Evolutionary conservation across 2,329 filamentous ascomycete species (phyloP).

Genomic region (Geosmithia morbida): DNA sequence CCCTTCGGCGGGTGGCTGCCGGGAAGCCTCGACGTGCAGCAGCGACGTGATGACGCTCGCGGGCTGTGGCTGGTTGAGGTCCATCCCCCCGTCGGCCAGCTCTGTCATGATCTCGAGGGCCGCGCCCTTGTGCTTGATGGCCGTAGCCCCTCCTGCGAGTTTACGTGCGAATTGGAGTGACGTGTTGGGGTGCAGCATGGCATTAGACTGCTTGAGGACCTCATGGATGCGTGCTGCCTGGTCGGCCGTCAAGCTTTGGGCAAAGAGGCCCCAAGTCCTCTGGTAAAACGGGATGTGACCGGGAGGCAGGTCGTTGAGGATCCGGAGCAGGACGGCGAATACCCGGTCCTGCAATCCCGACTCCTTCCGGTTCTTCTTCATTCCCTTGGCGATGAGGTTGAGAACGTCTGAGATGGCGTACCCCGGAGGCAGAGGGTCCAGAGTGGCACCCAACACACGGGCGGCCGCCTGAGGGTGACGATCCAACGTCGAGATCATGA

Average conservation of each 20-base stretch:
- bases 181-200: conserved; percentile 25
- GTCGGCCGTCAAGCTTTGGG: conserved; percentile 12
- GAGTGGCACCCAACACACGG: conserved; percentile 20
- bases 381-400: conserved; percentile 11
- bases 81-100: conserved; percentile 20
- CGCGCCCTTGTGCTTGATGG: conserved; percentile 28
- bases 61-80: conserved; percentile 30
- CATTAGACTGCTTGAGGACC: conserved; percentile 12
- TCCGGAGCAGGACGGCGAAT: neutral
- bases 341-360: neutral
- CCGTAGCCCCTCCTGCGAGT: conserved; percentile 21
- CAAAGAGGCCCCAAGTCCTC: conserved; percentile 18
- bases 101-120: conserved; percentile 25
- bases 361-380: neutral
- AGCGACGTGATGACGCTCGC: conserved; percentile 44
- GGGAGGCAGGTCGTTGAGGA: conserved; percentile 8
- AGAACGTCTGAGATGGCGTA: conserved; percentile 23
- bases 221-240: conserved; percentile 20
- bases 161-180: conserved; percentile 30
- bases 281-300: conserved; percentile 21
- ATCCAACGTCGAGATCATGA: conserved; percentile 21
- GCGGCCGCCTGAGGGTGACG: conserved; percentile 14
- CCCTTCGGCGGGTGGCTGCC: neutral
- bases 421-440: conserved; percentile 18
- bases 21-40: conserved; percentile 15